phyloP scores from a whole-genome alignment of 2,329 filamentous ascomycete species.

The Fusarium sp. region DNA sequence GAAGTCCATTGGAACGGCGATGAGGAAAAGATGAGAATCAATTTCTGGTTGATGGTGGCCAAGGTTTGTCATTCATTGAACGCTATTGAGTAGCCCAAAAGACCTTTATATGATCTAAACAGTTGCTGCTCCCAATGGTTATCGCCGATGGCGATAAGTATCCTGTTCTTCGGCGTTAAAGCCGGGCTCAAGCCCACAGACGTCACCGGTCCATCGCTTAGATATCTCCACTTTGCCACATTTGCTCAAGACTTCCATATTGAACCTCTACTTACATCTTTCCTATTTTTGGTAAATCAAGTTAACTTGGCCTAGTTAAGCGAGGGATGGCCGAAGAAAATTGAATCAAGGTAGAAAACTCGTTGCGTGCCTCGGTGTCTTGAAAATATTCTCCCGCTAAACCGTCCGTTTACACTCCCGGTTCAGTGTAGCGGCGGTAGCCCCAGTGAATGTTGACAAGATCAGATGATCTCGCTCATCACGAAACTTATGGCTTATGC shows the following conservation, averaged over 20 bases:
- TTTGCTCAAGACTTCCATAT: neutral
- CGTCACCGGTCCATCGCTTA: neutral
- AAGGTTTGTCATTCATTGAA: neutral
- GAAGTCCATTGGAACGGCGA: neutral
- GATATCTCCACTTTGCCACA: neutral
- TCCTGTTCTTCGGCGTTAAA: neutral
- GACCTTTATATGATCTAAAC: neutral
- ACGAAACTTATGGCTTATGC: neutral
- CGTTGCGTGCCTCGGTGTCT: neutral
- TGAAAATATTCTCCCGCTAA: neutral
- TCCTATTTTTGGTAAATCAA: neutral
- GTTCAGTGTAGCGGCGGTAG: neutral
- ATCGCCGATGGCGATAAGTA: neutral
- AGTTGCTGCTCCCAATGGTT: neutral
- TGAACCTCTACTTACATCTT: neutral
- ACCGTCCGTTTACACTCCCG: neutral
- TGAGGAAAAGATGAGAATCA: neutral
- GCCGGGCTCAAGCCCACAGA: neutral
- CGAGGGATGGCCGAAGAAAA: neutral
- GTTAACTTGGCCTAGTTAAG: too few relatives aligned
- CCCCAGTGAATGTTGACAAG: neutral
- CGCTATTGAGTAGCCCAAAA: neutral
- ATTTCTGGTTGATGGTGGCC: neutral
- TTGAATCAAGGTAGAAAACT: neutral
- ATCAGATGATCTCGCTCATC: neutral